phyloP scores from a whole-genome alignment of 768 basidiomycete genomes.

The Gymnopilus junonius region DNA sequence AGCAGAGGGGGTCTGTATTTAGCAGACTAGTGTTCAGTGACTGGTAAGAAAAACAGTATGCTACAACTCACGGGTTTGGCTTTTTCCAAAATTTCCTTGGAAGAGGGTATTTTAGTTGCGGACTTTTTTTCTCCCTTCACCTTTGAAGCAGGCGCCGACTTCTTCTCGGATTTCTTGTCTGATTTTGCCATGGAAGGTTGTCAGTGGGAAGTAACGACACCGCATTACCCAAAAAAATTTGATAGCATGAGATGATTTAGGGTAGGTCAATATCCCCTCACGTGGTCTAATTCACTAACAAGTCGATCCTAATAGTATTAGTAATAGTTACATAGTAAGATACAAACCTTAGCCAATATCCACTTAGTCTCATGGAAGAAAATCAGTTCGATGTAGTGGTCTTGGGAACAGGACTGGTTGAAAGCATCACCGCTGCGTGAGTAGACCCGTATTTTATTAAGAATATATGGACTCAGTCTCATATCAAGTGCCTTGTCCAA shows the following conservation, averaged over 20 bases:
- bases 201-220: conserved; percentile 20
- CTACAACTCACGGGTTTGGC: conserved; percentile 23
- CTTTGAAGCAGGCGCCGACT: conserved; percentile 36
- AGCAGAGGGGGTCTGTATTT: conserved; percentile 5
- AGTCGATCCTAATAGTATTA: too few relatives aligned
- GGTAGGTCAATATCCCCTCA: conserved; percentile 31
- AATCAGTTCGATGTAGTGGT: conserved; percentile 67
- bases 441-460: conserved; percentile 27
- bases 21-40: neutral
- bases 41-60: conserved; percentile 1
- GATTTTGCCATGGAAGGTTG: conserved; percentile 44
- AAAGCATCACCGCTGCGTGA: conserved; percentile 91
- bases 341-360: too few relatives aligned
- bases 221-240: conserved; percentile 30
- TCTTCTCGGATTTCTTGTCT: conserved; percentile 52
- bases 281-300: too few relatives aligned
- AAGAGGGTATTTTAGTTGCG: conserved; percentile 33
- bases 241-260: conserved; percentile 31
- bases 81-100: conserved; percentile 32
- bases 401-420: conserved; percentile 79
- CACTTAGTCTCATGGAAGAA: conserved; percentile 38
- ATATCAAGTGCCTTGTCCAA: conserved; percentile 80
- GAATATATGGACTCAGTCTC: conserved; percentile 3
- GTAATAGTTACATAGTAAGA: too few relatives aligned
- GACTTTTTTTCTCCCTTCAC: conserved; percentile 38